Evolutionary conservation across 2,329 filamentous ascomycete species (phyloP).

Genomic region (Diaporthe ilicicola): DNA sequence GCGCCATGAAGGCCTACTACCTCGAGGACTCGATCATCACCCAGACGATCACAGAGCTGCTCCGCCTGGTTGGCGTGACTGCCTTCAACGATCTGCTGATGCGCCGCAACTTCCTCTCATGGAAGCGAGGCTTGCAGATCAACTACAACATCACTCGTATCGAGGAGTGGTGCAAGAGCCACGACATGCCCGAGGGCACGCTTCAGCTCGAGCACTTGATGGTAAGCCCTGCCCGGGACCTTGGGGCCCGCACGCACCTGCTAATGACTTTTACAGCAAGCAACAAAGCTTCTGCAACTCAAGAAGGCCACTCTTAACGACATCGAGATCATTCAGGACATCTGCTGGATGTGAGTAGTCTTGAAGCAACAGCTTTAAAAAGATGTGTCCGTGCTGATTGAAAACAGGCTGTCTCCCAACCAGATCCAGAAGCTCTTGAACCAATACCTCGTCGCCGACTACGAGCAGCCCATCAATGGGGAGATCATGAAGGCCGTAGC

Average conservation of each 20-base stretch:
- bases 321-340: conserved; percentile 99
- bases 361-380: conserved; percentile 37
- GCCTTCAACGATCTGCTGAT: conserved; percentile 98
- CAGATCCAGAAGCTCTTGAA: conserved; percentile 99
- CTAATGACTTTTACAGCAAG: conserved; percentile 70
- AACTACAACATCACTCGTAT: conserved; percentile 99
- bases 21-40: conserved; percentile 95
- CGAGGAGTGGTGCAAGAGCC: conserved; percentile 99
- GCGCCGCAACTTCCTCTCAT: conserved; percentile 97
- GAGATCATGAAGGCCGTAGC: conserved; percentile 99
- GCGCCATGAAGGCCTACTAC: conserved; percentile 99
- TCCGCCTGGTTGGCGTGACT: conserved; percentile 93
- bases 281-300: conserved; percentile 95
- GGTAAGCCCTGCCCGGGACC: conserved; percentile 60
- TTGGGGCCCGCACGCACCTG: background rate
- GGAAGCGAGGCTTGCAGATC: conserved; percentile 99
- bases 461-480: conserved; percentile 98
- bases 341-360: conserved; percentile 93
- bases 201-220: conserved; percentile 97
- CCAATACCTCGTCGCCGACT: conserved; percentile 97
- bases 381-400: conserved; percentile 15
- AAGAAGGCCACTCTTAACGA: conserved; percentile 99
- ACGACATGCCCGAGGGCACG: conserved; percentile 98
- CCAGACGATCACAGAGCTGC: conserved; percentile 92
- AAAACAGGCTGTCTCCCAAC: conserved; percentile 86